These are phyloP conservation scores for Ophiocordyceps sinensis DNA, from an alignment of 2,329 filamentous ascomycete genomes.

Conservation along the genomic window DNA sequence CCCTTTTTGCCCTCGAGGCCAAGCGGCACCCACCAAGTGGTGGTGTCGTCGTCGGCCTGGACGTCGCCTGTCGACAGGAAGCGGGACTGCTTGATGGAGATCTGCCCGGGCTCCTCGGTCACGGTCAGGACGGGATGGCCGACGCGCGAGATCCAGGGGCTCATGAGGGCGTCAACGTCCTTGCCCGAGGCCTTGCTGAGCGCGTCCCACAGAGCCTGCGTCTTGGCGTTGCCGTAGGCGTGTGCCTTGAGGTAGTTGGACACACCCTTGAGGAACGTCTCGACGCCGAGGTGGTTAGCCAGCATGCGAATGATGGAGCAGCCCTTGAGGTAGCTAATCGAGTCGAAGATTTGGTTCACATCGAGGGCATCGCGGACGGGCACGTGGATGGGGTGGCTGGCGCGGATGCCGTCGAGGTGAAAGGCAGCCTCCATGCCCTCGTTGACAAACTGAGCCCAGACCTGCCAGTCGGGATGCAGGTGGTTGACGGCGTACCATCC, in stretches of 20 bases:
- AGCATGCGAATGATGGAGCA: conserved; percentile 96
- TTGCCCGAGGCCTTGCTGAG: conserved; percentile 76
- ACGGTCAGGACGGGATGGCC: conserved; percentile 86
- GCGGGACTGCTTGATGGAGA: conserved; percentile 70
- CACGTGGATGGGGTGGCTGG: conserved; percentile 92
- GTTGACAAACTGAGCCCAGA: conserved; percentile 95
- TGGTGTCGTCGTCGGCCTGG: conserved; percentile 79
- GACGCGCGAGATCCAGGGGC: conserved; percentile 89
- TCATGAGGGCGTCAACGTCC: conserved; percentile 79
- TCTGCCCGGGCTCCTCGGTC: conserved; percentile 67
- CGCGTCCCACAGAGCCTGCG: conserved; percentile 79
- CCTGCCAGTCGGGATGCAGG: conserved; percentile 91
- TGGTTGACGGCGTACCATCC: conserved; percentile 88
- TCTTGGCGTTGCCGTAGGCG: conserved; percentile 81
- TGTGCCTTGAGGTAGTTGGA: conserved; percentile 79
- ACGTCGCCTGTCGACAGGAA: conserved; percentile 89
- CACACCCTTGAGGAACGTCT: conserved; percentile 83
- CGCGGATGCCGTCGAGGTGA: conserved; percentile 74
- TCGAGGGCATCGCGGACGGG: conserved; percentile 87
- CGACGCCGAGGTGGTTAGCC: conserved; percentile 72
- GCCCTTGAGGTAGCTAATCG: conserved; percentile 92
- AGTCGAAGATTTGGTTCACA: conserved; percentile 95
- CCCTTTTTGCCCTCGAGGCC: conserved; percentile 64
- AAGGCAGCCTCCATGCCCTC: conserved; percentile 91
- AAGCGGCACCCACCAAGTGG: conserved; percentile 90